These are phyloP conservation scores for Fusarium annulatum DNA, from an alignment of 2,329 filamentous ascomycete genomes.

Conservation along the genomic window DNA sequence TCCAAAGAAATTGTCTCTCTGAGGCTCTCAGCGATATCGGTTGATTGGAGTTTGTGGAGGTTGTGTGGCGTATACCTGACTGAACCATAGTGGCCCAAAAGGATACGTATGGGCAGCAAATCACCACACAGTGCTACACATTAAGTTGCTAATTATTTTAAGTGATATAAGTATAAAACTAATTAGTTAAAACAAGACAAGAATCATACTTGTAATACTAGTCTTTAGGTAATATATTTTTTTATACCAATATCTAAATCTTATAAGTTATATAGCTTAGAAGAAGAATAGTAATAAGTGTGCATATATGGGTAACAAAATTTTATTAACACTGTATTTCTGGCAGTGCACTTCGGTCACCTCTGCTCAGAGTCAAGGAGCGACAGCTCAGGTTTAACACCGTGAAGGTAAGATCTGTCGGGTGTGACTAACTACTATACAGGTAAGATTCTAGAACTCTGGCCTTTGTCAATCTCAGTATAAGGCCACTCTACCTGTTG, in stretches of 20 bases:
- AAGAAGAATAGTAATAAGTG: neutral
- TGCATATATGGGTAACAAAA: neutral
- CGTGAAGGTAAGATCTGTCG: neutral
- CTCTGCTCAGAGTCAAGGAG: neutral
- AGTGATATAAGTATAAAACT: no score
- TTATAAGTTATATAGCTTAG: no score
- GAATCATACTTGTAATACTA: no score
- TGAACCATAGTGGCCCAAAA: no score
- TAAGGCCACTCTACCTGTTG: conserved; percentile 20
- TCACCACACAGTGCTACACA: no score
- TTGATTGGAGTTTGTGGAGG: no score
- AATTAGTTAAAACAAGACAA: no score
- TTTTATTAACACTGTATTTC: neutral
- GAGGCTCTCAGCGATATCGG: neutral
- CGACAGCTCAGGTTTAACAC: neutral
- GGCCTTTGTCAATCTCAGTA: conserved; percentile 2
- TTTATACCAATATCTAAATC: no score
- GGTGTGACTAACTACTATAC: neutral
- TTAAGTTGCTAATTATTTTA: no score
- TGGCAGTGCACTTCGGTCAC: neutral
- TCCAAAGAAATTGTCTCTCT: neutral
- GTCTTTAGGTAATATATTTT: no score
- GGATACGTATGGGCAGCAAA: no score
- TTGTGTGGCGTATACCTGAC: no score
- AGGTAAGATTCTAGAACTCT: conserved; percentile 18